Percentiles rank a stretch among this genome's conserved stretches.
Conservation (phyloP, 1,284 basidiomycete genomes). For the Coniferiporia sulphurascens region DNA sequence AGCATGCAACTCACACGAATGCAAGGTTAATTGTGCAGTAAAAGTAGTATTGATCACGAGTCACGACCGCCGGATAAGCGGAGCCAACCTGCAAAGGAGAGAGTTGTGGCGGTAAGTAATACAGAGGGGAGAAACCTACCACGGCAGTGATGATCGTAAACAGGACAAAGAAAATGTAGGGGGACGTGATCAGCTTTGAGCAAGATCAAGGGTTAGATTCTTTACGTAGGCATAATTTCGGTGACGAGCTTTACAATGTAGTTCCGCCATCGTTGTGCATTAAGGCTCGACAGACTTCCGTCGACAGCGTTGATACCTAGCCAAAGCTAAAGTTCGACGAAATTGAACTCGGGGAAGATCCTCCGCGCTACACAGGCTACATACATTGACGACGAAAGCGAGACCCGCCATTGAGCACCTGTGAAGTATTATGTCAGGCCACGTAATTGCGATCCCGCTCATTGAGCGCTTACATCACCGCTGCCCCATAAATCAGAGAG, state of each 20-base stretch:
- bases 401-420: conserved; percentile 14
- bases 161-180: conserved; percentile 10
- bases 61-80: background rate
- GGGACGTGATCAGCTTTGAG: conserved; percentile 8
- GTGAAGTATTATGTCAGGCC: background rate
- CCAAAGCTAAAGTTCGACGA: conserved; percentile 5
- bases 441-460: background rate
- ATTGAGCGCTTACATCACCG: conserved; percentile 6
- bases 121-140: background rate
- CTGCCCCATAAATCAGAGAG: conserved; percentile 14
- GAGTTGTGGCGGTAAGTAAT: background rate
- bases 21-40: conserved; percentile 13
- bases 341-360: background rate
- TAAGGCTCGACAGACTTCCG: background rate
- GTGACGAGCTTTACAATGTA: conserved; percentile 1
- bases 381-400: conserved; percentile 10
- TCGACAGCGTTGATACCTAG: background rate
- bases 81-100: conserved; percentile 3
- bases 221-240: too few relatives aligned
- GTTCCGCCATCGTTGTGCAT: conserved; percentile 6
- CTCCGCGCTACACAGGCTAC: background rate
- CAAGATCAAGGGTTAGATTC: background rate
- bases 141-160: conserved; percentile 3
- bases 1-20: conserved; percentile 6
- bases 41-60: conserved; percentile 8